Base-by-base conservation (phyloP, 2,329 filamentous ascomycete genomes). In the Sclerotinia nivalis region DNA sequence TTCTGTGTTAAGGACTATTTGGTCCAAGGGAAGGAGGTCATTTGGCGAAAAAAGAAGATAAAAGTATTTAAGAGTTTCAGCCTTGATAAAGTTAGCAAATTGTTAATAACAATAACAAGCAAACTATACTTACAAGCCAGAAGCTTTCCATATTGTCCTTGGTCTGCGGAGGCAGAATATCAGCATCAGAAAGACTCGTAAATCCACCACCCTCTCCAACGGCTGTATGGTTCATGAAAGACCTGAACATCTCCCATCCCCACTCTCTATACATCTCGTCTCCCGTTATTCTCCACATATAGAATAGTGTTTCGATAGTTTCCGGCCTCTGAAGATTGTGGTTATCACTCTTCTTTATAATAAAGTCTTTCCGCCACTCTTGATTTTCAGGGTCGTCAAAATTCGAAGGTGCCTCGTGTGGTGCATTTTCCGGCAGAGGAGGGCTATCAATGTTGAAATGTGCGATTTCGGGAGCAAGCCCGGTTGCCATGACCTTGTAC, bases 131-230 rank as follows among this genome's bases (percentile, higher is more conserved):
- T 82, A 93, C 91, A 84, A 99, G 87, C 96, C 96, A 99, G 82
- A 98, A 98, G 79, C 93, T 96, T 82, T 99, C 96, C 95, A 99
- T 97, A 76, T 98, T 98, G 80, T 99, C 95, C 71, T 88, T 85
- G 59, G 84, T 83, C 20, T 83, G 80, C 0, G 93, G 88, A 28
- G 94, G 93, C 13, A 96, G 81, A 7, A 81, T 81, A 74, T 90
- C 89, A 37, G 93, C 94, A 78, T 96, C 88, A 25, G 85, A 85
- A 72, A 98, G 84, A 74, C 91, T 94, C 0, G 92, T 93, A 78
- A 96, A 98, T 0, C 93, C 93, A 52, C 89, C 89, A 50, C 89
- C 88, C 52, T 94, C 90, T 56, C 88, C 85, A 2, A 97, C 91
- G 9, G 91, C 88, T 0, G 93, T 97, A 80, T 97, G 87, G 76